phyloP scores from a whole-genome alignment of 371 early-diverging fungal species.

The Syncephalastrum monosporum region DNA sequence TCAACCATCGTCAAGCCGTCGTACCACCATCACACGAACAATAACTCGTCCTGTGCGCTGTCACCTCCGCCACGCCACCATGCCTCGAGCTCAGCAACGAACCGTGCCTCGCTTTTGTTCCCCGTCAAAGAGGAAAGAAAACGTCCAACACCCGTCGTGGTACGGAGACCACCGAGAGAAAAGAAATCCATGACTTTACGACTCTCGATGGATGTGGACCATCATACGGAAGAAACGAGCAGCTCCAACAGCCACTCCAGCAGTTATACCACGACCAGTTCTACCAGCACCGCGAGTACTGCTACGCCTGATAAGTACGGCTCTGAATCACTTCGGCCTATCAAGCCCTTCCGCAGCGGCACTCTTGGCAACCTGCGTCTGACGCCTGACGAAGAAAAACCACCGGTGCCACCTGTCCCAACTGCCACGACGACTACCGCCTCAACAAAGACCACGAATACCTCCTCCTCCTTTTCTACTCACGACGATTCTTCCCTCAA shows the following conservation, averaged over 20 bases:
- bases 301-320: no score
- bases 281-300: no score
- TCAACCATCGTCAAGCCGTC: no score
- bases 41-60: no score
- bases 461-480: conserved; percentile 4
- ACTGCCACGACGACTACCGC: conserved; percentile 1
- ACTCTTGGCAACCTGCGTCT: conserved; percentile 9
- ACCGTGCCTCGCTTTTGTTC: no score
- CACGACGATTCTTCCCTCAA: neutral
- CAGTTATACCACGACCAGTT: no score
- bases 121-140: no score
- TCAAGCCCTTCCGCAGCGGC: conserved; percentile 13
- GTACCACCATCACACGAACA: no score
- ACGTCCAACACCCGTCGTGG: no score
- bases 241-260: neutral
- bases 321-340: neutral
- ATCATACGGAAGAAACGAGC: neutral
- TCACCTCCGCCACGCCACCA: no score
- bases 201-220: conserved; percentile 6
- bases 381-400: neutral
- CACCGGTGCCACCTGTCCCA: neutral
- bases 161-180: no score
- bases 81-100: no score
- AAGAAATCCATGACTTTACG: conserved; percentile 4
- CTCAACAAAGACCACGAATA: conserved; percentile 3